A percentile compares a stretch with the other conserved stretches of the same genome.
Conservation (phyloP, 2,329 filamentous ascomycete genomes). For the Hypoxylon sp. region DNA sequence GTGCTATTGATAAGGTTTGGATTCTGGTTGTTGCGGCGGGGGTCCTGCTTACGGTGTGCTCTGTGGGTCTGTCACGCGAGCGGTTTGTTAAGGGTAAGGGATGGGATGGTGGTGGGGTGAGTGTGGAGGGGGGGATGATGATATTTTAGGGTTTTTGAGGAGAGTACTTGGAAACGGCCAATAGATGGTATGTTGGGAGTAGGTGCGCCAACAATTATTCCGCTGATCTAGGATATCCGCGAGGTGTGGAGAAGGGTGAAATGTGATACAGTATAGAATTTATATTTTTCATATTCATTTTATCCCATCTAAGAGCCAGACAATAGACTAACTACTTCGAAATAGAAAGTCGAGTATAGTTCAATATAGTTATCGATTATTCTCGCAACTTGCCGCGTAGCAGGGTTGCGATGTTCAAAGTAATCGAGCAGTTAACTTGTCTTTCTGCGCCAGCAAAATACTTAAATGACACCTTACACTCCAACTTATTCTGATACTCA, state of each 20-base stretch:
- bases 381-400: background rate
- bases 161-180: background rate
- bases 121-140: conserved; percentile 9
- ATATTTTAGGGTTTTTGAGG: conserved; percentile 4
- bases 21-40: conserved; percentile 27
- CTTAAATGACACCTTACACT: background rate
- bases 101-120: background rate
- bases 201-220: background rate
- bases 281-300: background rate
- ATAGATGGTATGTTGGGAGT: background rate
- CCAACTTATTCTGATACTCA: background rate
- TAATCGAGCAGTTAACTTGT: no score
- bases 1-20: conserved; percentile 33
- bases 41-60: conserved; percentile 23
- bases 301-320: background rate
- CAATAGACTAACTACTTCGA: background rate
- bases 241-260: background rate
- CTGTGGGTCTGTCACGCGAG: conserved; percentile 22
- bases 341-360: no score
- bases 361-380: background rate
- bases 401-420: background rate
- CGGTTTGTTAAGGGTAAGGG: conserved; percentile 21
- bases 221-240: background rate
- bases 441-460: background rate
- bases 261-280: background rate